Percentiles rank a stretch among this genome's conserved stretches.
These are phyloP conservation scores for Globisporangium okanoganense DNA, from an alignment of 352 stramenopile genomes.

Conservation along the genomic window DNA sequence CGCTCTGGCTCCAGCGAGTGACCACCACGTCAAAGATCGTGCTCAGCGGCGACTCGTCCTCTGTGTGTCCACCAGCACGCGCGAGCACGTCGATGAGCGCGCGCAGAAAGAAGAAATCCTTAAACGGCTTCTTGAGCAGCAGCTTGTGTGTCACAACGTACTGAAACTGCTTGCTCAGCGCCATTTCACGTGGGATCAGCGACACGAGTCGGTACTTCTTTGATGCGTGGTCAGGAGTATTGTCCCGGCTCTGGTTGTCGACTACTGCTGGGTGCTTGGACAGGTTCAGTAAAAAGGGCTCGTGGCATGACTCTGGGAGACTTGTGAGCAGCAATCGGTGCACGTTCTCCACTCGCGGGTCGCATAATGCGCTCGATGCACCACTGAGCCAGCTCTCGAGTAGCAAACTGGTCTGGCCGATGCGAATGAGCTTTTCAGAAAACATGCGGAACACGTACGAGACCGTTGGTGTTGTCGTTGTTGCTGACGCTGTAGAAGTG, in stretches of 20 bases:
- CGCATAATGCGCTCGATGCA: conserved; percentile 17
- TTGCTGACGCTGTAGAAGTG: background rate
- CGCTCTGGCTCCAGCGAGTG: conserved; percentile 47
- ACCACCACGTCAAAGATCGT: conserved; percentile 56
- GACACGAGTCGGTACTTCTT: conserved; percentile 61
- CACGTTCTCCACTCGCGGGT: background rate
- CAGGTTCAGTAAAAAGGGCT: conserved; percentile 47
- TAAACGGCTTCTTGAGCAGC: conserved; percentile 41
- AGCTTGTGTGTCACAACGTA: conserved; percentile 63
- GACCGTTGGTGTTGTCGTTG: background rate
- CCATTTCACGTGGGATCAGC: conserved; percentile 30
- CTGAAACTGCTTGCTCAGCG: conserved; percentile 53
- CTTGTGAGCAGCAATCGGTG: conserved; percentile 36
- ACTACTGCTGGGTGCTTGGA: conserved; percentile 15
- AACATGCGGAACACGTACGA: conserved; percentile 50
- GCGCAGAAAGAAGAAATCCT: conserved; percentile 47
- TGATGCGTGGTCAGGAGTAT: conserved; percentile 11
- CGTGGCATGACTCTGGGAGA: conserved; percentile 45
- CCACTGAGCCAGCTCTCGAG: conserved; percentile 45
- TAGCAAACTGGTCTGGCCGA: conserved; percentile 39
- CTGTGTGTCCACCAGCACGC: background rate
- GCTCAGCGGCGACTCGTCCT: conserved; percentile 22
- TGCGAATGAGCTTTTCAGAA: conserved; percentile 55
- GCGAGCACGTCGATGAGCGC: conserved; percentile 41
- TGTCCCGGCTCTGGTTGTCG: background rate